These are phyloP conservation scores for Penicillium crustosum DNA, from an alignment of 2,329 filamentous ascomycete genomes.

Conservation along the genomic window DNA sequence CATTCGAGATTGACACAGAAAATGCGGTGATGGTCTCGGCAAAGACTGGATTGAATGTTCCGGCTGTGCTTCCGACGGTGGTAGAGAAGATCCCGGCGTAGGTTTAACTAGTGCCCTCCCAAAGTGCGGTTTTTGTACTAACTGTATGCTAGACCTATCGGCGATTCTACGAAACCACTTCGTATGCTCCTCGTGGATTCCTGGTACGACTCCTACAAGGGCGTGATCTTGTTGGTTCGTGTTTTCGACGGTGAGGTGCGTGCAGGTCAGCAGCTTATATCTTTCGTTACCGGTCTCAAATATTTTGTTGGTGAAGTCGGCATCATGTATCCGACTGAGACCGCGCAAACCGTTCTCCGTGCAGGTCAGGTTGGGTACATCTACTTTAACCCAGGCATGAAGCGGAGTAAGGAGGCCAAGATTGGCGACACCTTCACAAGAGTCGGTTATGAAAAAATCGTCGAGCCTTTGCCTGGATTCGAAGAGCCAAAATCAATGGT, in stretches of 20 bases:
- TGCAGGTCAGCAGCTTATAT: constrained; percentile 81
- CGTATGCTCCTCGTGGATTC: constrained; percentile 90
- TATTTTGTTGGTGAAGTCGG: constrained; percentile 96
- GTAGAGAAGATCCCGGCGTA: constrained; percentile 76
- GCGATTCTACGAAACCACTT: constrained; percentile 70
- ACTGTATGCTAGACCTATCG: constrained; percentile 57
- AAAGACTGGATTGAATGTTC: constrained; percentile 89
- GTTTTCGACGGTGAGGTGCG: constrained; percentile 84
- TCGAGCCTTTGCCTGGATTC: constrained; percentile 84
- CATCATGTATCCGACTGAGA: constrained; percentile 90
- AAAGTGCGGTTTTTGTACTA: constrained; percentile 13
- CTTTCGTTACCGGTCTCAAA: constrained; percentile 81
- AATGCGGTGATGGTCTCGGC: constrained; percentile 79
- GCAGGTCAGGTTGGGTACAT: constrained; percentile 96
- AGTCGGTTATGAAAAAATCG: constrained; percentile 70
- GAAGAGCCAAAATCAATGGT: constrained; percentile 99
- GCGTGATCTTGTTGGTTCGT: constrained; percentile 85
- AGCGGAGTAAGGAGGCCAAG: constrained; percentile 90
- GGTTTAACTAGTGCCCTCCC: constrained; percentile 22
- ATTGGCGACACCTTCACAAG: constrained; percentile 93
- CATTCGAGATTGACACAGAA: constrained; percentile 81
- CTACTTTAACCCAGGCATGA: constrained; percentile 98
- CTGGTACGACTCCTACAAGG: constrained; percentile 96
- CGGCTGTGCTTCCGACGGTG: constrained; percentile 77
- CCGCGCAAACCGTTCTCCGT: constrained; percentile 73